A percentile compares a stretch with the other conserved stretches of the same genome.
phyloP scores from a whole-genome alignment of 2,329 filamentous ascomycete species.

The Xylariomycetidae sp. region DNA sequence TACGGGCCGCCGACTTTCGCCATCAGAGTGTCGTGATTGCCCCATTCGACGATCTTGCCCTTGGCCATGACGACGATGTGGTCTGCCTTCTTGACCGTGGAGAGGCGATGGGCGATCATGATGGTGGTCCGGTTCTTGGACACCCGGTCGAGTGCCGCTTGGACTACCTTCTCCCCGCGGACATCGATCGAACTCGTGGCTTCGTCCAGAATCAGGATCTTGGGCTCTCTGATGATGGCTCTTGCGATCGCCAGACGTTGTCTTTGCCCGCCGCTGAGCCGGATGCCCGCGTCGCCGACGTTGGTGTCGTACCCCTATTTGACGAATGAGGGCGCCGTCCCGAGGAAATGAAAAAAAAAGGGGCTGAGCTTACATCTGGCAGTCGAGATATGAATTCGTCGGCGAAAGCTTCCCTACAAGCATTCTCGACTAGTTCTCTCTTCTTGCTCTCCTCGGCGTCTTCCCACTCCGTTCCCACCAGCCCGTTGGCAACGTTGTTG shows the following conservation, averaged over 20 bases:
- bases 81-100: constrained; percentile 42
- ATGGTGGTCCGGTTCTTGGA: constrained; percentile 59
- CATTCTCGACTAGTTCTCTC: constrained; percentile 42
- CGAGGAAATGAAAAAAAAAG: not conserved
- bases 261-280: constrained; percentile 63
- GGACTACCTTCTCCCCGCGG: constrained; percentile 45
- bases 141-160: constrained; percentile 51
- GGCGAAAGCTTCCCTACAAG: constrained; percentile 53
- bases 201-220: constrained; percentile 63
- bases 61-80: constrained; percentile 40
- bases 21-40: constrained; percentile 70
- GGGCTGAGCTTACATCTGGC: constrained; percentile 30
- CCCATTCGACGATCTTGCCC: constrained; percentile 67
- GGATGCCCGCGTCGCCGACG: constrained; percentile 61
- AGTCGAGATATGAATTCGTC: constrained; percentile 53
- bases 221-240: constrained; percentile 58
- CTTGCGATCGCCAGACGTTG: constrained; percentile 64
- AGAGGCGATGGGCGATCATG: constrained; percentile 59
- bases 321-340: not conserved
- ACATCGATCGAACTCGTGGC: constrained; percentile 55
- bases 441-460: constrained; percentile 42
- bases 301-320: constrained; percentile 51
- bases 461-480: constrained; percentile 50
- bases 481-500: constrained; percentile 56
- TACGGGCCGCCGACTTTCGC: constrained; percentile 58